Percentiles rank a stretch among this genome's conserved stretches.
These are phyloP conservation scores for Saccharomycopsis phalli DNA, from an alignment of 1,139 yeast species.

Conservation along the genomic window DNA sequence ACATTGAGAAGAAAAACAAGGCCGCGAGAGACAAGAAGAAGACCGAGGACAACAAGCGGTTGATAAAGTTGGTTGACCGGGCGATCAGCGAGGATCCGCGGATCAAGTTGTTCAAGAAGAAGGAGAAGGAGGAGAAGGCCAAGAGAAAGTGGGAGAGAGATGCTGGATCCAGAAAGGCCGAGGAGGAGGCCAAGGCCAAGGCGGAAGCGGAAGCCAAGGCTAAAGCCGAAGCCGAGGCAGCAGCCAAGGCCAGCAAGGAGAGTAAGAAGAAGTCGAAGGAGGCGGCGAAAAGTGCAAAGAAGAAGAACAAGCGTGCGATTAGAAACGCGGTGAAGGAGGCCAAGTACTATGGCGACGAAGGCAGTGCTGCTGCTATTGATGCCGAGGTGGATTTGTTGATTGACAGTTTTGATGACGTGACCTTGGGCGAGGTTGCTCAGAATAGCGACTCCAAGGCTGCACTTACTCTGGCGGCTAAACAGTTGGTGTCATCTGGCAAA, in stretches of 20 bases:
- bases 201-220: conserved; percentile 75
- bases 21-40: conserved; percentile 96
- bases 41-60: conserved; percentile 92
- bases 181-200: conserved; percentile 76
- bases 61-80: conserved; percentile 79
- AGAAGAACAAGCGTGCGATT: conserved; percentile 93
- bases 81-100: conserved; percentile 91
- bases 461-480: conserved; percentile 40
- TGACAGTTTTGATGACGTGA: conserved; percentile 70
- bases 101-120: conserved; percentile 85
- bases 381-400: conserved; percentile 72
- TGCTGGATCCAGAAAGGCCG: conserved; percentile 95
- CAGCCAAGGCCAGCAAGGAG: conserved; percentile 51
- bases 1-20: conserved; percentile 93
- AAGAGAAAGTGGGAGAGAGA: conserved; percentile 96
- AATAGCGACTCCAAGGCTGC: conserved; percentile 46
- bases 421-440: conserved; percentile 62
- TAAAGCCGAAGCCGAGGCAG: conserved; percentile 70
- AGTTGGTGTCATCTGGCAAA: conserved; percentile 35
- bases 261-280: conserved; percentile 86
- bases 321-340: conserved; percentile 79
- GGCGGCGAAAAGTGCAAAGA: conserved; percentile 93
- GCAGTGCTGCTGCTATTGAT: conserved; percentile 57
- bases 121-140: conserved; percentile 91
- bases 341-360: conserved; percentile 76